phyloP scores from a whole-genome alignment of 225 moss, liverwort and hornwort species.

The Physcomitrium patens region DNA sequence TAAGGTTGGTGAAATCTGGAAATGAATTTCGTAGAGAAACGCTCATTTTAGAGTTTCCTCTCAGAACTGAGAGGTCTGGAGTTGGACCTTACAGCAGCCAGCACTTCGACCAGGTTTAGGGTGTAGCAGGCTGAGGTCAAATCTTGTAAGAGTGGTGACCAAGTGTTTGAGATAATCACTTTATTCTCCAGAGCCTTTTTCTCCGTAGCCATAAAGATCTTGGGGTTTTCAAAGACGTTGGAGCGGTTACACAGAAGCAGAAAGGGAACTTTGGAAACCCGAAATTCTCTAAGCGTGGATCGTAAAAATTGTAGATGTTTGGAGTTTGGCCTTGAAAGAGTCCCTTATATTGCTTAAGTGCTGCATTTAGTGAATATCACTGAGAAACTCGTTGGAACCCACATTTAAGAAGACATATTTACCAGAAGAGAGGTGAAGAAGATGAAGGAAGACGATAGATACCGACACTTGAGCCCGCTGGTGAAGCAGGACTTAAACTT shows the following conservation, averaged over 20 bases:
- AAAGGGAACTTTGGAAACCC: neutral
- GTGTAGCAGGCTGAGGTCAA: too few relatives aligned
- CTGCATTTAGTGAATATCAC: too few relatives aligned
- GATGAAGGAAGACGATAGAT: conserved; percentile 78
- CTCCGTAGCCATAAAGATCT: neutral
- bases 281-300: too few relatives aligned
- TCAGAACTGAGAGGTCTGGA: too few relatives aligned
- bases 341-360: too few relatives aligned
- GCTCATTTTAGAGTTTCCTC: neutral
- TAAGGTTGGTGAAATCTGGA: neutral
- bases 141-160: neutral
- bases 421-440: neutral
- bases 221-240: neutral
- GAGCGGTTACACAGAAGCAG: neutral
- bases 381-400: neutral
- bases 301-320: too few relatives aligned
- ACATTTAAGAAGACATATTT: neutral
- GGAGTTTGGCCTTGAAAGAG: too few relatives aligned
- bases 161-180: neutral
- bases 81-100: too few relatives aligned
- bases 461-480: conserved; percentile 58
- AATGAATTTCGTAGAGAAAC: neutral
- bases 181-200: neutral
- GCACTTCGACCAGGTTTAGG: too few relatives aligned
- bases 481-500: conserved; percentile 82